These are phyloP conservation scores for Coprinopsis sp. DNA, from an alignment of 768 basidiomycete species.

Conservation along the genomic window DNA sequence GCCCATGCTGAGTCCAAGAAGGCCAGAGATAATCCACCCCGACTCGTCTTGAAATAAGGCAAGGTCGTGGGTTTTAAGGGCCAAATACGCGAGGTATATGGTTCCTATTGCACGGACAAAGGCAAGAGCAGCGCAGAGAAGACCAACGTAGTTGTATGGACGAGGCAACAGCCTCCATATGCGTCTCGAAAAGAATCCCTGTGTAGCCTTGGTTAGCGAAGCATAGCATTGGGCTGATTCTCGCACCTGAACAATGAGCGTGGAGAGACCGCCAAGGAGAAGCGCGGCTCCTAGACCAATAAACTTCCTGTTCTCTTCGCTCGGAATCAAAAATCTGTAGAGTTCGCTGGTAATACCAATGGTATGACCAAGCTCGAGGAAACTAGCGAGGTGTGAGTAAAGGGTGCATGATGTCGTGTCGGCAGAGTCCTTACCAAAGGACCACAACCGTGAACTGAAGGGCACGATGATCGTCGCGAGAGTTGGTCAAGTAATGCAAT, in stretches of 20 bases:
- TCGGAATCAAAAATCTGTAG: slow-evolving; percentile 6
- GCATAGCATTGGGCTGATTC: background rate
- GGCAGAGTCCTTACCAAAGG: background rate
- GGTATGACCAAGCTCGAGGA: slow-evolving; percentile 12
- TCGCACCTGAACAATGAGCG: slow-evolving; percentile 11
- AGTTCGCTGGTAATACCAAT: slow-evolving; percentile 10
- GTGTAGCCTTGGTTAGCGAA: background rate
- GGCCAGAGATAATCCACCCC: slow-evolving; percentile 28
- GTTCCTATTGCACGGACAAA: slow-evolving; percentile 24
- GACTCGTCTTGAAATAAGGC: slow-evolving; percentile 18
- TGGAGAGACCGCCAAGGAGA: slow-evolving; percentile 11
- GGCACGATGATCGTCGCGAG: slow-evolving; percentile 7
- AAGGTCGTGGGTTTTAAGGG: slow-evolving; percentile 17
- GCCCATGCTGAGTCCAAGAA: slow-evolving; percentile 23
- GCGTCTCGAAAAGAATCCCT: slow-evolving; percentile 31
- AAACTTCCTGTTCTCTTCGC: slow-evolving; percentile 1
- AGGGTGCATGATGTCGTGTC: too few species aligned
- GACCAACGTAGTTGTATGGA: slow-evolving; percentile 22
- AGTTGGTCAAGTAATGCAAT: slow-evolving; percentile 12
- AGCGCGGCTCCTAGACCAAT: slow-evolving; percentile 7
- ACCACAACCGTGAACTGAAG: background rate
- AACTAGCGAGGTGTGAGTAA: background rate
- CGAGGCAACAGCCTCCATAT: slow-evolving; percentile 24
- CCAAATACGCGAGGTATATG: slow-evolving; percentile 21
- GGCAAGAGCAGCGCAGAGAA: slow-evolving; percentile 22